Evolutionary conservation across 257 asterid species (phyloP).

Genomic region (Echium plantagineum): DNA sequence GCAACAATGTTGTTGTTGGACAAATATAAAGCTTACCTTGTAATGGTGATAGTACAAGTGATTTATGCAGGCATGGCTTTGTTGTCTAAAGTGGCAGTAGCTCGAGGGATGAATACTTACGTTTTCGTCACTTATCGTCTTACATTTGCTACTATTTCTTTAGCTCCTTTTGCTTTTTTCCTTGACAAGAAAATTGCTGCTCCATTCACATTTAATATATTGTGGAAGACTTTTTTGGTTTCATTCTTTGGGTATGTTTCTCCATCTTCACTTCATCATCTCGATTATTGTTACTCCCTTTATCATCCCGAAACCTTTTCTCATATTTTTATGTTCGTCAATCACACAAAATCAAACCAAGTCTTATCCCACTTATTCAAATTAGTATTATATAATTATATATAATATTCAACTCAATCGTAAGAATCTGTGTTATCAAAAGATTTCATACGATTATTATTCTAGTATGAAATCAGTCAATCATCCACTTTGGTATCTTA

Average conservation of each 20-base stretch:
- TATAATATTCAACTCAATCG: too few species aligned
- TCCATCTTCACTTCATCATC: not conserved
- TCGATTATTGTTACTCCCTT: too few species aligned
- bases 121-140: conserved; percentile 33
- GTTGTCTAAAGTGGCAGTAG: conserved; percentile 29
- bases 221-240: conserved; percentile 18
- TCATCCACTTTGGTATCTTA: too few species aligned
- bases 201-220: conserved; percentile 8
- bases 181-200: conserved; percentile 18
- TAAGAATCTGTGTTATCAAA: too few species aligned
- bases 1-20: conserved; percentile 1
- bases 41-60: conserved; percentile 11
- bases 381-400: too few species aligned
- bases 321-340: too few species aligned
- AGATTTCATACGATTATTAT: too few species aligned
- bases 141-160: conserved; percentile 23
- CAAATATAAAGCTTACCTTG: conserved; percentile 13
- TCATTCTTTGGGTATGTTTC: conserved; percentile 13
- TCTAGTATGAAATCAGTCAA: too few species aligned
- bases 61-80: conserved; percentile 28
- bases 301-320: too few species aligned
- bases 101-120: conserved; percentile 27
- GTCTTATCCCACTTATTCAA: too few species aligned
- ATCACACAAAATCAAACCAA: too few species aligned
- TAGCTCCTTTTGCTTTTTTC: conserved; percentile 28